Percentiles rank a stretch among this genome's conserved stretches.
These are phyloP conservation scores for Ascochyta viciae-villosae DNA, from an alignment of 2,329 filamentous ascomycete species.

Conservation along the genomic window DNA sequence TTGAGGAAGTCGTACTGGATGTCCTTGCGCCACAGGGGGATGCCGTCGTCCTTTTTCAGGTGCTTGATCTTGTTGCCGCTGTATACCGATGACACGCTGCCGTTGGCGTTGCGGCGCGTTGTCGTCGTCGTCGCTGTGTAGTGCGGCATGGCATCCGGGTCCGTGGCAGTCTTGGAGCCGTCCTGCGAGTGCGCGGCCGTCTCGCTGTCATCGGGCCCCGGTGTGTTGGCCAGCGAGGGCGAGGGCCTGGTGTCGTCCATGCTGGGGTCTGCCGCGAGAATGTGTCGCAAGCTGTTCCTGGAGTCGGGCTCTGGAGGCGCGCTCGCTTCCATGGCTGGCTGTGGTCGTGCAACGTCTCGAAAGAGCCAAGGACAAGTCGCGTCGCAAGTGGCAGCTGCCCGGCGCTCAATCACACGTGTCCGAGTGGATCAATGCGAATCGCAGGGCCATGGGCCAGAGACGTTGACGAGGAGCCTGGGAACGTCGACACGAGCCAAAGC, in stretches of 20 bases:
- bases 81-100: conserved; percentile 70
- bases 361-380: conserved; percentile 23
- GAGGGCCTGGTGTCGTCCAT: conserved; percentile 45
- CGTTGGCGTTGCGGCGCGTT: conserved; percentile 68
- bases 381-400: conserved; percentile 17
- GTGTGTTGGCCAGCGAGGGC: conserved; percentile 38
- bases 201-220: conserved; percentile 43
- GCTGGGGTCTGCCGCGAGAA: conserved; percentile 45
- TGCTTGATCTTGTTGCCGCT: conserved; percentile 81
- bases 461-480: conserved; percentile 17
- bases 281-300: conserved; percentile 50
- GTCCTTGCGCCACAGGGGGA: conserved; percentile 84
- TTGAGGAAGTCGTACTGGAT: conserved; percentile 88
- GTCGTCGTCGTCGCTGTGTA: conserved; percentile 59
- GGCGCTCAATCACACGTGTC: conserved; percentile 17
- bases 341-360: conserved; percentile 25
- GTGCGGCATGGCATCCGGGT: conserved; percentile 40
- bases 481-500: conserved; percentile 17
- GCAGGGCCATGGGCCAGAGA: conserved; percentile 14
- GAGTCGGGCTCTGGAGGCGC: conserved; percentile 46
- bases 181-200: conserved; percentile 37
- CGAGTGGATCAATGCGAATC: conserved; percentile 9
- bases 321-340: conserved; percentile 29
- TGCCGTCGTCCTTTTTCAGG: conserved; percentile 87
- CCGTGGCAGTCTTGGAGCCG: conserved; percentile 35